These are phyloP conservation scores for Nannochloropsis gaditana DNA, from an alignment of 108 stramenopile species.

Conservation along the genomic window DNA sequence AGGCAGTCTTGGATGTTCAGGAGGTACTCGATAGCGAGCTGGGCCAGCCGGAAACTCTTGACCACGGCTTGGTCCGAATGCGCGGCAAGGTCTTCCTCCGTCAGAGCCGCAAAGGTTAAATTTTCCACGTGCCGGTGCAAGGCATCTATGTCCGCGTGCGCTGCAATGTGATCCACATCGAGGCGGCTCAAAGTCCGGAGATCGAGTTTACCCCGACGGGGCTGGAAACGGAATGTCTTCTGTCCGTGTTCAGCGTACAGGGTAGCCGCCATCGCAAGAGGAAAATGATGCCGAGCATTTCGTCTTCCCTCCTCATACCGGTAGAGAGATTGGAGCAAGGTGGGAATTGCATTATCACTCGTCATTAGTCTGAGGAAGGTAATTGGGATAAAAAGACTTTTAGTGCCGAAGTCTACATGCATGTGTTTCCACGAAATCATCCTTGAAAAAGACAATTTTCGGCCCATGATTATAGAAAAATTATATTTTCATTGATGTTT, in stretches of 20 bases:
- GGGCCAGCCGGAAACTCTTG: slow-evolving; percentile 5
- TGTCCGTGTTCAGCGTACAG: neutral
- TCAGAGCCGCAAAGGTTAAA: neutral
- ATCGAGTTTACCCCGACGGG: neutral
- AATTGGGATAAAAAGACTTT: no score
- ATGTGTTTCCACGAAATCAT: no score
- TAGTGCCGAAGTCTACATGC: no score
- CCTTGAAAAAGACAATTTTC: no score
- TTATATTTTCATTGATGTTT: no score
- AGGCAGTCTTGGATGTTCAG: neutral
- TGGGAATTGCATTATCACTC: no score
- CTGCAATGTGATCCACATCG: neutral
- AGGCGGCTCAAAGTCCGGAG: neutral
- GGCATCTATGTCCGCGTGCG: neutral
- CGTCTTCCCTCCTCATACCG: no score
- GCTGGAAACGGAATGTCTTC: neutral
- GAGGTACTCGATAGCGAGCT: neutral
- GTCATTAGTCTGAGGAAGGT: no score
- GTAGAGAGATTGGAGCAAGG: no score
- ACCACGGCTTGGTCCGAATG: neutral
- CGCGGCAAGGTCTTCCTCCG: neutral
- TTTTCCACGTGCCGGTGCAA: slow-evolving; percentile 21
- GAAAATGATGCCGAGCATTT: no score
- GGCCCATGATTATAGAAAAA: no score
- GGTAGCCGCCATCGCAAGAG: no score